Percentiles rank a stretch among this genome's conserved stretches.
These are phyloP conservation scores for Pythium pyrilobum DNA, from an alignment of 352 stramenopile species.

Conservation along the genomic window DNA sequence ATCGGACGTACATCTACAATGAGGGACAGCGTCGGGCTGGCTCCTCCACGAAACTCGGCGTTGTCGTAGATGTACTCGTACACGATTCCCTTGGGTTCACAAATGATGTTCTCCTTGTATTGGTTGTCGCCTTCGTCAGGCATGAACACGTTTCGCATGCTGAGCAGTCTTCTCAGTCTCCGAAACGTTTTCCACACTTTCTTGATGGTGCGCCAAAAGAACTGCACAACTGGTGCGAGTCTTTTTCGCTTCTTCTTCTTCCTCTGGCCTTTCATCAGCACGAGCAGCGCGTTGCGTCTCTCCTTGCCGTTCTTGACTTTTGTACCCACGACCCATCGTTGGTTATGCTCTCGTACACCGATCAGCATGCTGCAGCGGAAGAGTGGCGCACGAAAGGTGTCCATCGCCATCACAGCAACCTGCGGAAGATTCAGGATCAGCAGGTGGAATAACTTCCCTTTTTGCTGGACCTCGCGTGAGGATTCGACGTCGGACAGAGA, in stretches of 20 bases:
- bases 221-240: constrained; percentile 21
- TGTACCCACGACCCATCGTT: constrained; percentile 58
- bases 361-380: constrained; percentile 60
- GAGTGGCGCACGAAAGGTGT: constrained; percentile 61
- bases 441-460: constrained; percentile 67
- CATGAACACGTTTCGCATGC: constrained; percentile 65
- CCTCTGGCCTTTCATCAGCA: constrained; percentile 49
- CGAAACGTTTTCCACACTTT: constrained; percentile 47
- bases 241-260: constrained; percentile 22
- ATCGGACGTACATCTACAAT: constrained; percentile 46
- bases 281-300: constrained; percentile 36
- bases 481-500: constrained; percentile 36
- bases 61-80: constrained; percentile 84
- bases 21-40: constrained; percentile 51
- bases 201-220: constrained; percentile 34
- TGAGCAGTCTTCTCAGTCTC: constrained; percentile 40
- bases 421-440: constrained; percentile 65
- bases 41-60: constrained; percentile 52
- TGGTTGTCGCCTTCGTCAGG: constrained; percentile 27
- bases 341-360: constrained; percentile 49
- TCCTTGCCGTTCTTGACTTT: constrained; percentile 37
- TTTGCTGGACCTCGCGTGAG: constrained; percentile 46
- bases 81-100: constrained; percentile 72
- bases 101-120: constrained; percentile 56
- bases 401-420: constrained; percentile 56